Evolutionary conservation across 495 filamentous ascomycete species (phyloP), one percentile per base, ranked within the genome.

Genomic region (Tirmania nivea): DNA sequence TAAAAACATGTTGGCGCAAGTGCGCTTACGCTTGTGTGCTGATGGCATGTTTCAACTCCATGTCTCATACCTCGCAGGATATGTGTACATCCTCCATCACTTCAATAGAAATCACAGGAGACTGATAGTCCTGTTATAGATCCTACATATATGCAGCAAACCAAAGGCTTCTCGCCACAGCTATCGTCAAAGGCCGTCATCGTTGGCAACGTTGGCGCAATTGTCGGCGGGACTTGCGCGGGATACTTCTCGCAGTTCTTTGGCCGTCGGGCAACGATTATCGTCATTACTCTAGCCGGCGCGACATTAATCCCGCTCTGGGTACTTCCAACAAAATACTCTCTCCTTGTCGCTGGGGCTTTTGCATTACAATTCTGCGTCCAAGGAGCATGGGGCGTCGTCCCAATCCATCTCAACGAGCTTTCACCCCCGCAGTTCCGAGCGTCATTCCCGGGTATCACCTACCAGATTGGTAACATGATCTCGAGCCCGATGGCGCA

Each of bases 341-440:
- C 66, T 0, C 62, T 69, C 5, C 72, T 87, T 16, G 80, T 78
- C 0, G 80, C 70, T 5, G 71, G 74, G 1, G 81, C 78, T 19
- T 88, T 88, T 69, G 75, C 82, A 63, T 74, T 84, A 55, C 83
- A 88, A 60, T 85, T 85, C 66, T 84, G 81, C 62, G 73, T 85
- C 25, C 79, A 86, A 59, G 83, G 83, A 8, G 79, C 80, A 0
- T 88, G 78, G 79, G 81, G 83, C 39, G 77, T 86, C 7, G 77
- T 86, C 34, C 83, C 83, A 9, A 81, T 86, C 58, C 83, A 85
- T 59, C 71, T 88, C 50, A 83, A 83, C 63, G 83, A 88, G 68
- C 73, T 86, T 0, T 77, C 82, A 0, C 83, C 82, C 7, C 75
- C 77, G 0, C 79, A 79, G 1, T 85, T 82, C 69, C 75, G 81